phyloP scores from a whole-genome alignment of 2,329 filamentous ascomycete genomes.

The Penicillium sp. region DNA sequence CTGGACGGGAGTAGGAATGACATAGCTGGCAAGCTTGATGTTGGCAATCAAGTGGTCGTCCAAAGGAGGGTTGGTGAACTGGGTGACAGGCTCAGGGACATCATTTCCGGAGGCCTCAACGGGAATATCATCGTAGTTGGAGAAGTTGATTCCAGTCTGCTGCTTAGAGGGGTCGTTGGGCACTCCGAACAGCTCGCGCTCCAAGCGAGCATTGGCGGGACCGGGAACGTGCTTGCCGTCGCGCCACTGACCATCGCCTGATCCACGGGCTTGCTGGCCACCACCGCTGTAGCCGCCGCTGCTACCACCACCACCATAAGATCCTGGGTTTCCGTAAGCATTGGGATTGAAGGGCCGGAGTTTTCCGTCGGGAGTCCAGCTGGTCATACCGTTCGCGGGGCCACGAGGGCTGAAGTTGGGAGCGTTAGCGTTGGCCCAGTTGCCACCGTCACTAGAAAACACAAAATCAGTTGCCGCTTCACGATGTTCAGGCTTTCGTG shows the following conservation, averaged over 20 bases:
- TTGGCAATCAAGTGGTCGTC: conserved; percentile 91
- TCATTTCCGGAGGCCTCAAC: conserved; percentile 94
- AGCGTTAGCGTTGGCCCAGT: conserved; percentile 58
- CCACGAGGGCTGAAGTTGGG: conserved; percentile 54
- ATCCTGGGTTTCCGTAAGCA: conserved; percentile 59
- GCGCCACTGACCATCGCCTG: conserved; percentile 92
- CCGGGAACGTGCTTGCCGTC: conserved; percentile 96
- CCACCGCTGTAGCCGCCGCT: conserved; percentile 52
- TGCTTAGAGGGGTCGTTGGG: conserved; percentile 91
- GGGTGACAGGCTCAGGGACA: conserved; percentile 85
- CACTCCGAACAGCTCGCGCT: conserved; percentile 92
- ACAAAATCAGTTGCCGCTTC: conserved; percentile 13
- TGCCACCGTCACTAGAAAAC: conserved; percentile 31
- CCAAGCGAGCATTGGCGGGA: conserved; percentile 79
- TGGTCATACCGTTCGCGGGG: conserved; percentile 40
- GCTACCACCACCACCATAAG: conserved; percentile 43
- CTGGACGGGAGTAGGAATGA: conserved; percentile 93
- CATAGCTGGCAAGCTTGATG: conserved; percentile 92
- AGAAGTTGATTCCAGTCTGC: conserved; percentile 98
- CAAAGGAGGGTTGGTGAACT: conserved; percentile 90
- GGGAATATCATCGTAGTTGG: conserved; percentile 99
- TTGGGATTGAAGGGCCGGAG: conserved; percentile 56
- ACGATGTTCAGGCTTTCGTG: conserved; percentile 12
- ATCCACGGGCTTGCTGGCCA: conserved; percentile 60
- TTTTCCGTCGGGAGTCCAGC: conserved; percentile 37